phyloP scores from a whole-genome alignment of 2,329 filamentous ascomycete species.

The Lojkania enalia region DNA sequence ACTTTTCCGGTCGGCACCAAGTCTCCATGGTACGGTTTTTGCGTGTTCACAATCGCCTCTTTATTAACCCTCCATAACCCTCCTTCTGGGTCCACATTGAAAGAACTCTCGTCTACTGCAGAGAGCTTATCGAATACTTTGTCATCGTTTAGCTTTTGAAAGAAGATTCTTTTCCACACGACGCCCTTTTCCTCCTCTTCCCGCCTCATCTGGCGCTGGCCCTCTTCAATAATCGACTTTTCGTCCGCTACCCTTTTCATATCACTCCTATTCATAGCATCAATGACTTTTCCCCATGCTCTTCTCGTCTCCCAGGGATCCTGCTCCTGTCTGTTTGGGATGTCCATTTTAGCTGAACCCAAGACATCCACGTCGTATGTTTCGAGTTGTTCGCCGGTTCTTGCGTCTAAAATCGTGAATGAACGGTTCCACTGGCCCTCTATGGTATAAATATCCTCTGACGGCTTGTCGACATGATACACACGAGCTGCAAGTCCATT shows the following conservation, averaged over 20 bases:
- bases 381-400: slow-evolving; percentile 41
- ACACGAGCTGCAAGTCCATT: slow-evolving; percentile 47
- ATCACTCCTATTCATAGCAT: slow-evolving; percentile 44
- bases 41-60: slow-evolving; percentile 23
- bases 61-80: slow-evolving; percentile 40
- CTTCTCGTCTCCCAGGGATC: slow-evolving; percentile 52
- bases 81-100: slow-evolving; percentile 26
- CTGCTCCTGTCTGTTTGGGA: slow-evolving; percentile 40
- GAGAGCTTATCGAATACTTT: slow-evolving; percentile 30
- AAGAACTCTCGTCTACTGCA: slow-evolving; percentile 21
- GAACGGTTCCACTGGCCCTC: slow-evolving; percentile 49
- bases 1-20: slow-evolving; percentile 30
- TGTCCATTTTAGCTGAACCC: slow-evolving; percentile 23
- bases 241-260: slow-evolving; percentile 44
- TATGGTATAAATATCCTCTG: slow-evolving; percentile 41
- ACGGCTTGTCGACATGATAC: slow-evolving; percentile 39
- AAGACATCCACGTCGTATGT: slow-evolving; percentile 36
- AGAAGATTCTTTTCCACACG: slow-evolving; percentile 48
- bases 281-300: slow-evolving; percentile 49
- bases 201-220: slow-evolving; percentile 48
- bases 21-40: slow-evolving; percentile 36
- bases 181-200: slow-evolving; percentile 41
- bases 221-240: slow-evolving; percentile 41
- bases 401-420: slow-evolving; percentile 43
- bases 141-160: slow-evolving; percentile 36